Percentiles rank a stretch among this genome's conserved stretches.
phyloP scores from a whole-genome alignment of 2,329 filamentous ascomycete genomes.

The Dactylellina haptotyla region DNA sequence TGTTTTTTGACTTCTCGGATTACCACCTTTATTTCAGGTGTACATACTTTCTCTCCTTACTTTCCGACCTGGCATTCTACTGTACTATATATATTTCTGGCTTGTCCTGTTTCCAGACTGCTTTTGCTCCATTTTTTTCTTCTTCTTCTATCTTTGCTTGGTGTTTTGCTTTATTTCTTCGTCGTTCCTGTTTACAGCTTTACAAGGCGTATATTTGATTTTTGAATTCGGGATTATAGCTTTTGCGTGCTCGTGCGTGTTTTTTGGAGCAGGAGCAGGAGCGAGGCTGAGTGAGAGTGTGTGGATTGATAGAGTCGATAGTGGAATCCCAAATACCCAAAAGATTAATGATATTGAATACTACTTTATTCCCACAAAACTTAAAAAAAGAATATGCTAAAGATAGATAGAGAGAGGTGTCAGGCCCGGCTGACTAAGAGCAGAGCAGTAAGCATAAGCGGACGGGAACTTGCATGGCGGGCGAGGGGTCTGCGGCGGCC shows the following conservation, averaged over 20 bases:
- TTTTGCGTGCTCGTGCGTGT: neutral
- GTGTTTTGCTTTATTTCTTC: neutral
- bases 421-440: too few species aligned
- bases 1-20: neutral
- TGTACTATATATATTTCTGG: conserved; percentile 55
- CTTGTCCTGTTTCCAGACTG: neutral
- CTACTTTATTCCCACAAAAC: conserved; percentile 4
- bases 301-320: conserved; percentile 58
- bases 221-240: too few species aligned
- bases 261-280: neutral
- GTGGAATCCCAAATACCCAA: conserved; percentile 1
- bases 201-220: too few species aligned
- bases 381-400: too few species aligned
- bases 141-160: conserved; percentile 31
- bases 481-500: too few species aligned
- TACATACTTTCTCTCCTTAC: conserved; percentile 57
- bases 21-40: conserved; percentile 46
- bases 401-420: too few species aligned
- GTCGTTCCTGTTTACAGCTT: too few species aligned
- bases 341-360: conserved; percentile 58
- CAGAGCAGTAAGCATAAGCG: too few species aligned
- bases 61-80: conserved; percentile 58
- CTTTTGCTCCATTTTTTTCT: conserved; percentile 44
- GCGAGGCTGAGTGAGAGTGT: conserved; percentile 52
- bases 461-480: too few species aligned